phyloP scores from a whole-genome alignment of 192 early-diverging fungal genomes.

The Lobosporangium transversale region DNA sequence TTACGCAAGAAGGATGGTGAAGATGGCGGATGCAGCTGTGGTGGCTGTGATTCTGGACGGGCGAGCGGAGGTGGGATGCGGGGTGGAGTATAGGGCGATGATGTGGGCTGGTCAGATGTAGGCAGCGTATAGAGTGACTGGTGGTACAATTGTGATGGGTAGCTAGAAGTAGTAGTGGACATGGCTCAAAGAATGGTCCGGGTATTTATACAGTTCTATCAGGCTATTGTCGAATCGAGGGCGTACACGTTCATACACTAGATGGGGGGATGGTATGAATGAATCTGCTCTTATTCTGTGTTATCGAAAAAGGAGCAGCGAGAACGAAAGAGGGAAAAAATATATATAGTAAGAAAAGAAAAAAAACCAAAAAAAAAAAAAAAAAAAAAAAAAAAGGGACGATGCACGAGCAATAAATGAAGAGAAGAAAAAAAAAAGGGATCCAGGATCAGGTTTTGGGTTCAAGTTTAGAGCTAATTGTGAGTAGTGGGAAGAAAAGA shows the following conservation, averaged over 20 bases:
- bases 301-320: background rate
- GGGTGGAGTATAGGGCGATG: background rate
- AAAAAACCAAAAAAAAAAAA: constrained; percentile 6
- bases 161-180: constrained; percentile 47
- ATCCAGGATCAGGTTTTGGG: constrained; percentile 13
- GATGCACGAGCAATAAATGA: no score
- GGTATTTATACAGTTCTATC: constrained; percentile 42
- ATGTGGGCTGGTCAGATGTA: background rate
- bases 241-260: constrained; percentile 17
- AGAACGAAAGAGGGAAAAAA: constrained; percentile 11
- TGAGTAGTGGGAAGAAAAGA: no score
- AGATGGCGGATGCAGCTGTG: constrained; percentile 7
- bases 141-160: constrained; percentile 29
- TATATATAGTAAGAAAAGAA: constrained; percentile 15
- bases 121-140: constrained; percentile 27
- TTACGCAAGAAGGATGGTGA: constrained; percentile 19
- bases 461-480: constrained; percentile 6
- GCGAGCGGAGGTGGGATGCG: background rate
- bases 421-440: constrained; percentile 14
- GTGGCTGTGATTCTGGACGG: background rate
- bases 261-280: constrained; percentile 2
- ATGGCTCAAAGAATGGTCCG: constrained; percentile 17
- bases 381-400: constrained; percentile 7
- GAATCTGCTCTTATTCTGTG: no score
- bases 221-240: background rate